Evolutionary conservation across 192 early-diverging fungal genomes (phyloP), one percentile per base, ranked within the genome.

Genomic region (Mortierella antarctica): DNA sequence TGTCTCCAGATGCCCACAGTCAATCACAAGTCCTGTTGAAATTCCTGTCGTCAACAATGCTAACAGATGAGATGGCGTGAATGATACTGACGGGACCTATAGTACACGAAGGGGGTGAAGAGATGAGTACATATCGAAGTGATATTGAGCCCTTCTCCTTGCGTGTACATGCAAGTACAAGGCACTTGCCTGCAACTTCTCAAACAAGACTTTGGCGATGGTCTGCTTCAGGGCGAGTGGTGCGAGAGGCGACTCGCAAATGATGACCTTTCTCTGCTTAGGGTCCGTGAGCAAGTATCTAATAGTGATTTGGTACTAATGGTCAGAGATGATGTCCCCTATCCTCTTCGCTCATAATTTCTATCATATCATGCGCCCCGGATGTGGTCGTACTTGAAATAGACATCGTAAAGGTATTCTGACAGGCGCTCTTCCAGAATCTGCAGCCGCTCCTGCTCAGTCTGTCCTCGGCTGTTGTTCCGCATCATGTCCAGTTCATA

Each of bases 11-110:
- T 94, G 87, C 0, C 96, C 96, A 70, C 92, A 93, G 77, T 98
- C 96, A 18, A 98, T 85, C 1, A 98, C 95, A 61, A 98, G 82
- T 2, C 96, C 96, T 7, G 89, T 91, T 9, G 88, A 88, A 15
- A 82, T 71, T 8, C 96, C 96, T 13, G 91, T 89, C 6, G 93
- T 92, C 64, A 95, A 73, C 51, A 98, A 71, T 1, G 94, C 90
- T 39, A 92, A 75, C 45, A 96, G 82, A 53, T 92, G 86, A 15
- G 88, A 70, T 12, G 93, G 92, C 2, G 92, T 91, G 65, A 95
- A 95, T 3, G 92, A 90, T 17, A 98, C 67, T 8, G 92, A 89
- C 0, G 96, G 95, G 3, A 94, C 91, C 91, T 91, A 70, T 21
- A 31, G 31, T 31, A 31, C 31, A 31, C 31, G 31, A 31, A 1